phyloP scores from a whole-genome alignment of 192 early-diverging fungal species.

The Mortierella alpina region DNA sequence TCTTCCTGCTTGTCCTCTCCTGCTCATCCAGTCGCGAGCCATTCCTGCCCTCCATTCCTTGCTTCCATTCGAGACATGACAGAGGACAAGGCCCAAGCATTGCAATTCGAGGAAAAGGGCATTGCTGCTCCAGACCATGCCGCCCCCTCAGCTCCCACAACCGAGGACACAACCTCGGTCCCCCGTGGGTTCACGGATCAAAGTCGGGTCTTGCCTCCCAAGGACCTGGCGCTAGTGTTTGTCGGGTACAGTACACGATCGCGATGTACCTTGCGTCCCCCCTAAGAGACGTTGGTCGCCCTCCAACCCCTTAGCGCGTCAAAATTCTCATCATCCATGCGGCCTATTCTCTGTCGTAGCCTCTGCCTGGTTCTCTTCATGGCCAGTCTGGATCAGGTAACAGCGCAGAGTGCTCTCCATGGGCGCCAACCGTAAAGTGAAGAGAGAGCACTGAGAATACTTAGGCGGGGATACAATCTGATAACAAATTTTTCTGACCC shows the following conservation, averaged over 20 bases:
- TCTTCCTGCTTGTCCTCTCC: not conserved
- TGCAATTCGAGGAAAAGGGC: slow-evolving; percentile 12
- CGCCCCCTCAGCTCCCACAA: not conserved
- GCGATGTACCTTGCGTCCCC: not conserved
- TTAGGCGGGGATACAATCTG: too few species aligned
- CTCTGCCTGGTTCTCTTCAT: slow-evolving; percentile 31
- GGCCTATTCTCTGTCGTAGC: not conserved
- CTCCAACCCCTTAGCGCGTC: too few species aligned
- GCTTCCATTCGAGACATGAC: slow-evolving; percentile 16
- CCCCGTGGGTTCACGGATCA: slow-evolving; percentile 33
- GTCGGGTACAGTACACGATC: slow-evolving; percentile 10
- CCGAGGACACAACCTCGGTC: not conserved
- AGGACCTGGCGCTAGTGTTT: slow-evolving; percentile 34
- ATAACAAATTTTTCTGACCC: not conserved
- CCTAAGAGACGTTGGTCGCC: not conserved
- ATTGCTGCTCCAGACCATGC: not conserved
- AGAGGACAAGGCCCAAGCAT: slow-evolving; percentile 2
- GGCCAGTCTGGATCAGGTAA: slow-evolving; percentile 46
- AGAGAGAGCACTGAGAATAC: too few species aligned
- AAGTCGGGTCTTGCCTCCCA: slow-evolving; percentile 31
- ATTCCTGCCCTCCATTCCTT: not conserved
- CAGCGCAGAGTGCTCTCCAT: not conserved
- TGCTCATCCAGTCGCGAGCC: not conserved
- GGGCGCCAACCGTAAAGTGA: not conserved
- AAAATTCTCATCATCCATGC: not conserved